A percentile compares a stretch with the other conserved stretches of the same genome.
Conservation (phyloP, 2,329 filamentous ascomycete genomes). For the Annulohypoxylon truncatum region DNA sequence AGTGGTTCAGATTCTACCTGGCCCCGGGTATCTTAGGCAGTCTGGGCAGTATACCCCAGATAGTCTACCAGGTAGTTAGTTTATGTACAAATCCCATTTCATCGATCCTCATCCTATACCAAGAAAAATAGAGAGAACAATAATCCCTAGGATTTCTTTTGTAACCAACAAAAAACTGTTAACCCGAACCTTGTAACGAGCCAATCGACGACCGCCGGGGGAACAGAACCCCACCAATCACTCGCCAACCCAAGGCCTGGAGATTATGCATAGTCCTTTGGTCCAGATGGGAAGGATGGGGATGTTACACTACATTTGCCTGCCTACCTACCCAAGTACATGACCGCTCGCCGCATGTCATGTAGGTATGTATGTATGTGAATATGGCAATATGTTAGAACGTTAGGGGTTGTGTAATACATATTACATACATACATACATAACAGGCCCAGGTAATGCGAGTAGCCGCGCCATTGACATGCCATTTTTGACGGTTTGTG, state of each 20-base stretch:
- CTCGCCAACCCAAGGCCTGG: background rate
- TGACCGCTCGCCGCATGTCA: background rate
- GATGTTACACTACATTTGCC: constrained; percentile 1
- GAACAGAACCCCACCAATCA: constrained; percentile 3
- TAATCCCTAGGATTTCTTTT: background rate
- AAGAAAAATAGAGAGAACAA: too few relatives aligned
- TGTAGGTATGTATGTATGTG: background rate
- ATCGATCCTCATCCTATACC: background rate
- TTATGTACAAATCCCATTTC: background rate
- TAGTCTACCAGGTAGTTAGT: too few relatives aligned
- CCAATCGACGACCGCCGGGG: background rate
- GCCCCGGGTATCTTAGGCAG: background rate
- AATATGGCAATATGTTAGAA: background rate
- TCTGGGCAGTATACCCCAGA: background rate
- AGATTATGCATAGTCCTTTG: constrained; percentile 35
- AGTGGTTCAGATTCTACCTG: too few relatives aligned
- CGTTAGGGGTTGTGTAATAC: background rate
- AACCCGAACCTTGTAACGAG: background rate
- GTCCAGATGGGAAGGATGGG: background rate
- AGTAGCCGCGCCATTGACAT: constrained; percentile 3
- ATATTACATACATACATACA: background rate
- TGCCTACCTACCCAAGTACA: background rate
- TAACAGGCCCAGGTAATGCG: background rate
- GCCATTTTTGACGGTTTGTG: background rate
- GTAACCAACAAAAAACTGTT: background rate